phyloP scores from a whole-genome alignment of 75 land plant genomes.

The Selaginella tamariscina region DNA sequence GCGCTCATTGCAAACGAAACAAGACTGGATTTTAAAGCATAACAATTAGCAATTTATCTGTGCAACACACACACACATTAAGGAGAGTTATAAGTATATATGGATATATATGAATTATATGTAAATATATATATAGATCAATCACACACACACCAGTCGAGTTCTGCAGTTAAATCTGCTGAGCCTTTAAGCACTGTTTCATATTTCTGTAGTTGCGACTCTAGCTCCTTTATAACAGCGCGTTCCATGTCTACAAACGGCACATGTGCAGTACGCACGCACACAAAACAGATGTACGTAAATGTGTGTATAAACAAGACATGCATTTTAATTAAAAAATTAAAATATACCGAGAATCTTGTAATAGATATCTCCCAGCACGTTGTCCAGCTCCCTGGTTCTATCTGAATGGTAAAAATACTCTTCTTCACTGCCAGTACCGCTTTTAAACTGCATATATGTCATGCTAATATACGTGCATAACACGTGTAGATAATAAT shows the following conservation, averaged over 20 bases:
- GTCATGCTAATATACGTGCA: background rate
- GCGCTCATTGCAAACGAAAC: slow-evolving; percentile 74
- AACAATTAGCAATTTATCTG: background rate
- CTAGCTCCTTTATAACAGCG: slow-evolving; percentile 70
- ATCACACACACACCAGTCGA: slow-evolving; percentile 52
- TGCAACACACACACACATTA: no score
- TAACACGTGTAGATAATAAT: background rate
- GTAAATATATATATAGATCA: slow-evolving; percentile 1
- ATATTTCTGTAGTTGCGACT: slow-evolving; percentile 40
- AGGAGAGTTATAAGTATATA: background rate
- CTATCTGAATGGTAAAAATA: slow-evolving; percentile 71
- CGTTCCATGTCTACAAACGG: slow-evolving; percentile 95
- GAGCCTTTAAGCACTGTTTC: slow-evolving; percentile 35
- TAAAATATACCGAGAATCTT: slow-evolving; percentile 61
- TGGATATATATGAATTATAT: background rate
- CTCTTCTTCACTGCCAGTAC: slow-evolving; percentile 33
- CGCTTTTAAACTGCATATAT: slow-evolving; percentile 53
- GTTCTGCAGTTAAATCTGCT: slow-evolving; percentile 74
- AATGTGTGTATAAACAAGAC: no score
- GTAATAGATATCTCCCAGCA: slow-evolving; percentile 87
- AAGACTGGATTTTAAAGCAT: slow-evolving; percentile 30
- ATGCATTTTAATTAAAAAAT: background rate
- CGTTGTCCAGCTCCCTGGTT: slow-evolving; percentile 74
- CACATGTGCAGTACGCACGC: no score
- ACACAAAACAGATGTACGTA: no score